Base-by-base conservation (phyloP, 2,329 filamentous ascomycete genomes). In the Bipolaris zeicola region DNA sequence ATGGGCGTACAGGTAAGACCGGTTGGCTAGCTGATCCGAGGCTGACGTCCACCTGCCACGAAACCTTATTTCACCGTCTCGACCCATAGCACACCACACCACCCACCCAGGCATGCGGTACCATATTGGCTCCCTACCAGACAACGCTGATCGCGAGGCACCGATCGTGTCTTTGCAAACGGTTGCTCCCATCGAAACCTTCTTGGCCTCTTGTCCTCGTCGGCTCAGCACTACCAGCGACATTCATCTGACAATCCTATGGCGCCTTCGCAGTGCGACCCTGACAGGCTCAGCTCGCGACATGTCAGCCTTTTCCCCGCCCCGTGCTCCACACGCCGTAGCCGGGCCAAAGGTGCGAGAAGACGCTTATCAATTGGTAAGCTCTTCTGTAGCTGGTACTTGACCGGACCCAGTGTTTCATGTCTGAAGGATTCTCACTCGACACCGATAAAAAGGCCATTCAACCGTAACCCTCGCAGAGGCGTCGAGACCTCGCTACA, bases 311-410 rank as follows among this genome's bases (percentile, higher is more conserved):
- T 63, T 50, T 48, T 43, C 56, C 36, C 55, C 51, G 50, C 50
- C 36, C 52, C 44, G 43, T 45, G 56, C 41, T 46, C 52, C 57
- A 57, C 50, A 34, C 37, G 47, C 46, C 50, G 33, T 20, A 47
- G 48, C 24, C 49, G 48, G 45, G 22, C 26, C 51, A 45, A 60
- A 47, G 51, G 42, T 33, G 61, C 50, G 52, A 60, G 31, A 58
- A 52, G 26, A 57, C 50, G 67, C 67, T 68, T 68, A 71, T 62
- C 65, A 63, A 65, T 72, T 68, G 65, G 69, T 72, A 70, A 74
- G 71, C 70, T 55, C 28, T 31, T 31, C 28, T 63, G 66, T 65
- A 52, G 61, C 57, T 58, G 59, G 36, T 26, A 38, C 60, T 47
- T 50, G 57, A 24, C 60, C 61, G 50, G 53, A 51, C 63, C 28